phyloP scores from a whole-genome alignment of 78 protist genomes.

The Diacronema lutheri region DNA sequence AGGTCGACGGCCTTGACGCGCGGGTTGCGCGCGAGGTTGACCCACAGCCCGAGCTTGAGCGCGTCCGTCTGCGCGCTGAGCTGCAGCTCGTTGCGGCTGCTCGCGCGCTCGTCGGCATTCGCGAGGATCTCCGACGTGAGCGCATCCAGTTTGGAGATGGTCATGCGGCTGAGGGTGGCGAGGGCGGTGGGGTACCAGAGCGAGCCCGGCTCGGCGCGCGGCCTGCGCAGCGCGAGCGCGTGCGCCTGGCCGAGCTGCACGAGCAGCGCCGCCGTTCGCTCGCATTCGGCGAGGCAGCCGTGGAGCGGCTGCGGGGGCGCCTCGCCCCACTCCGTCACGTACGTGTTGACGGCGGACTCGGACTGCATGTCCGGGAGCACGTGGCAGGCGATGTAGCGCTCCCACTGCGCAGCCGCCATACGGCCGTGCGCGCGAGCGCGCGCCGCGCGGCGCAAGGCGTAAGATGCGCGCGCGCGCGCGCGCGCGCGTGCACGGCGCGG shows the following conservation, averaged over 20 bases:
- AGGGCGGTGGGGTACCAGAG: not conserved
- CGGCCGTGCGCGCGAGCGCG: too few species aligned
- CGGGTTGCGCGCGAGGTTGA: not conserved
- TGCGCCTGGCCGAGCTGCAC: too few species aligned
- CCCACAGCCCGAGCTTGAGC: not conserved
- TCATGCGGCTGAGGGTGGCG: too few species aligned
- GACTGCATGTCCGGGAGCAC: not conserved
- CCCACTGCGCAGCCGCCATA: not conserved
- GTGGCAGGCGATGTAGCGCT: not conserved
- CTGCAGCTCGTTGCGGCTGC: not conserved
- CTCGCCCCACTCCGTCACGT: not conserved
- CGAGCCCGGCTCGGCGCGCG: not conserved
- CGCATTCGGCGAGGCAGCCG: not conserved
- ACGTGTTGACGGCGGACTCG: not conserved
- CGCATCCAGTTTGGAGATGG: not conserved
- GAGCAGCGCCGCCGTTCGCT: too few species aligned
- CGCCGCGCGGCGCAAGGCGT: too few species aligned
- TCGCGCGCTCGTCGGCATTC: not conserved
- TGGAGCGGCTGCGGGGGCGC: not conserved
- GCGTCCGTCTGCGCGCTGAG: too few species aligned
- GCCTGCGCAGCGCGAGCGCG: not conserved
- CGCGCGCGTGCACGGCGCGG: too few species aligned
- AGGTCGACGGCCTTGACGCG: not conserved
- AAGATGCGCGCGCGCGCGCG: too few species aligned
- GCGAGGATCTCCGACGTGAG: not conserved